phyloP scores from a whole-genome alignment of 371 early-diverging fungal genomes.

The Mucor mucedo region DNA sequence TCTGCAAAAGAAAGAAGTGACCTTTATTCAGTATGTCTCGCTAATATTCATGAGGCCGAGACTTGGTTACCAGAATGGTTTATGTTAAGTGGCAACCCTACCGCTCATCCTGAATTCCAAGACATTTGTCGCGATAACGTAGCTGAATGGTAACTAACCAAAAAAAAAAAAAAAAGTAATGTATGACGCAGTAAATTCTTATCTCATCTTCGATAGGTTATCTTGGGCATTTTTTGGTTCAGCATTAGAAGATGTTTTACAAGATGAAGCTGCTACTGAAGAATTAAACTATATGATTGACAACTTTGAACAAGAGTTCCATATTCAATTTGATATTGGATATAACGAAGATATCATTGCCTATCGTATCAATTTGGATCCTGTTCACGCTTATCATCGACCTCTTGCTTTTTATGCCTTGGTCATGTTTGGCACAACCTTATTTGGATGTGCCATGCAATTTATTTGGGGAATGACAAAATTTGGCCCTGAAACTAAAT shows the following conservation, averaged over 20 bases:
- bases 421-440: slow-evolving; percentile 29
- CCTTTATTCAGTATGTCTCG: slow-evolving; percentile 48
- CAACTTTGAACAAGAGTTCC: slow-evolving; percentile 44
- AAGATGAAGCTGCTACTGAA: slow-evolving; percentile 34
- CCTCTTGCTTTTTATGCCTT: slow-evolving; percentile 66
- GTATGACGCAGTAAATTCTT: neutral
- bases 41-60: slow-evolving; percentile 48
- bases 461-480: slow-evolving; percentile 41
- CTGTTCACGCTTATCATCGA: slow-evolving; percentile 70
- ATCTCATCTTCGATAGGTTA: slow-evolving; percentile 40
- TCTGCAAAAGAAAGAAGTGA: slow-evolving; percentile 44
- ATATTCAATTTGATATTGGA: slow-evolving; percentile 54
- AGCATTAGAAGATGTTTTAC: slow-evolving; percentile 46
- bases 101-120: slow-evolving; percentile 40
- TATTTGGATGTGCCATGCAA: slow-evolving; percentile 28
- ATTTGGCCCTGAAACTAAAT: slow-evolving; percentile 43
- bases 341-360: slow-evolving; percentile 62
- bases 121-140: slow-evolving; percentile 57
- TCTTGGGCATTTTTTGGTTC: slow-evolving; percentile 61
- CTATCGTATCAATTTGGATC: slow-evolving; percentile 65
- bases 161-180: neutral
- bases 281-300: slow-evolving; percentile 57
- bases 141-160: slow-evolving; percentile 54
- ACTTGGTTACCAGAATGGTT: slow-evolving; percentile 62
- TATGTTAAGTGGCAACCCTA: slow-evolving; percentile 32